Evolutionary conservation across 352 stramenopile genomes (phyloP).

Genomic region (Globisporangium canariense): DNA sequence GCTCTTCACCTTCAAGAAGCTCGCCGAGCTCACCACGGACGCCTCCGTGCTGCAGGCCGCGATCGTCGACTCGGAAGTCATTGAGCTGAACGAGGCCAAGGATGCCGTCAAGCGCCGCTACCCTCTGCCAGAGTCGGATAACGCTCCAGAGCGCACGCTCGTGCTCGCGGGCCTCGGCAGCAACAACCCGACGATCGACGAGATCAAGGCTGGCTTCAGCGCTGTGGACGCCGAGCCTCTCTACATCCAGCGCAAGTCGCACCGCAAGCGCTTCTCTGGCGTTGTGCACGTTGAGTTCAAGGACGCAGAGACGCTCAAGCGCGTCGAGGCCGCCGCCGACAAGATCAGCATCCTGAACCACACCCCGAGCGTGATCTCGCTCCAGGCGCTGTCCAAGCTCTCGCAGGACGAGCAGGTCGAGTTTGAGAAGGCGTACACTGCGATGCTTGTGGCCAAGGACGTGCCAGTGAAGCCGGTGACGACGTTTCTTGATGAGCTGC

Average conservation of each 20-base stretch:
- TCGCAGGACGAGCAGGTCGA: slow-evolving; percentile 69
- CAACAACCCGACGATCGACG: slow-evolving; percentile 64
- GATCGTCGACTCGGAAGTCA: slow-evolving; percentile 67
- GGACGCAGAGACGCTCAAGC: slow-evolving; percentile 48
- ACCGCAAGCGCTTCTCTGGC: slow-evolving; percentile 67
- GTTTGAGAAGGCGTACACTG: slow-evolving; percentile 79
- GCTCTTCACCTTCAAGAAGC: slow-evolving; percentile 91
- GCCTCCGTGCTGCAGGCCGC: slow-evolving; percentile 59
- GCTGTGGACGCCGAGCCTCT: slow-evolving; percentile 56
- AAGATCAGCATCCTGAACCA: slow-evolving; percentile 58
- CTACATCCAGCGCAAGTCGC: slow-evolving; percentile 73
- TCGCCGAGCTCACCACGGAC: slow-evolving; percentile 81
- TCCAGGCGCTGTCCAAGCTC: slow-evolving; percentile 59
- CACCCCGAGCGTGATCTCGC: slow-evolving; percentile 48
- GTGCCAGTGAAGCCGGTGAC: slow-evolving; percentile 69
- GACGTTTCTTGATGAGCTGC: slow-evolving; percentile 70
- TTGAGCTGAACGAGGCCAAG: slow-evolving; percentile 80
- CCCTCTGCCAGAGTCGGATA: slow-evolving; percentile 58
- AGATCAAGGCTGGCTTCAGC: slow-evolving; percentile 69
- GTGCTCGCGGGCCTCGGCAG: slow-evolving; percentile 69
- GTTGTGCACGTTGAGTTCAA: slow-evolving; percentile 77
- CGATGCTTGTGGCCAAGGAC: slow-evolving; percentile 82
- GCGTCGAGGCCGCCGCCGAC: slow-evolving; percentile 43
- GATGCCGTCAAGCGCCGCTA: slow-evolving; percentile 76
- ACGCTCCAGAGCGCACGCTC: slow-evolving; percentile 56